Conservation (phyloP, 257 asterid genomes). For the Lithospermum erythrorhizon region DNA sequence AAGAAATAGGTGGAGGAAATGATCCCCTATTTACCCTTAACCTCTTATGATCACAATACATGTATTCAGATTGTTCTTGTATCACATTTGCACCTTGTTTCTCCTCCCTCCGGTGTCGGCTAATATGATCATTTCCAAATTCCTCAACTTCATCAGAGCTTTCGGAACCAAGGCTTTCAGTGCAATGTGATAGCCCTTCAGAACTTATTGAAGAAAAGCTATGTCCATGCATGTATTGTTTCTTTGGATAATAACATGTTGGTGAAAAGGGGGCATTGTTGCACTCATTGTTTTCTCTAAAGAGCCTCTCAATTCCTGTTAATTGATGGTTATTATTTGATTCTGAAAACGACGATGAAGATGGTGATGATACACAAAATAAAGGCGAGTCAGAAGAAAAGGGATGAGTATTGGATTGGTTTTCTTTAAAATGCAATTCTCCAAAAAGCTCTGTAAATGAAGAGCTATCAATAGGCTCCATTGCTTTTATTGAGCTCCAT, state of each 20-base stretch:
- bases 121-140: conserved; percentile 4
- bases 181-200: conserved; percentile 43
- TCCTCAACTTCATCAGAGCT: conserved; percentile 36
- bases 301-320: background rate
- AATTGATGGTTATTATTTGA: background rate
- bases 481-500: conserved; percentile 42
- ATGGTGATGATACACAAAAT: too few relatives aligned
- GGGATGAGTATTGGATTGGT: conserved; percentile 3
- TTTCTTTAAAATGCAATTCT: conserved; percentile 35
- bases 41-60: conserved; percentile 5
- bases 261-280: background rate
- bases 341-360: too few relatives aligned
- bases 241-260: background rate
- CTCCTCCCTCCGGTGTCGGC: conserved; percentile 3
- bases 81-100: background rate
- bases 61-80: background rate
- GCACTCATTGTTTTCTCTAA: background rate
- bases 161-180: conserved; percentile 58
- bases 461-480: conserved; percentile 24
- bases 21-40: conserved; percentile 27
- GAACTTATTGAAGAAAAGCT: conserved; percentile 36
- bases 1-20: conserved; percentile 39
- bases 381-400: conserved; percentile 1
- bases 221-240: conserved; percentile 25
- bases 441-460: conserved; percentile 46